Conservation (phyloP, 2,329 filamentous ascomycete species). For the Diaporthe vexans region DNA sequence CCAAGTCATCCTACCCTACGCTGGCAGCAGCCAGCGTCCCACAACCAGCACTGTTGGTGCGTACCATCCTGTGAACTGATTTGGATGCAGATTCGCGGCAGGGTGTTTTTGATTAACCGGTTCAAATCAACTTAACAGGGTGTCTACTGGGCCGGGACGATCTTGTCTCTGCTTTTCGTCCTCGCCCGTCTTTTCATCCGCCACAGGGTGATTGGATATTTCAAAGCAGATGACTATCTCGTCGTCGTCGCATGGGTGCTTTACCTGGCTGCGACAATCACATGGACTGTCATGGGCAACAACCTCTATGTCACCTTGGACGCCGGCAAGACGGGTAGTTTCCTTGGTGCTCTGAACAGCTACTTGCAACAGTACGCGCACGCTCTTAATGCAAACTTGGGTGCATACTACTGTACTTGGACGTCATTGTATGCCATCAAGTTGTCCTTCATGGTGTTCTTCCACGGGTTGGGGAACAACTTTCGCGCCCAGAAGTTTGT, state of each 20-base stretch:
- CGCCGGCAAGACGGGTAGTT: not conserved
- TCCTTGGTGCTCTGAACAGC: not conserved
- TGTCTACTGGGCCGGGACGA: not conserved
- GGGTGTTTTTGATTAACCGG: not conserved
- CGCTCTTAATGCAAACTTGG: not conserved
- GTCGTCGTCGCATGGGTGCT: not conserved
- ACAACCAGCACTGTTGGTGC: not conserved
- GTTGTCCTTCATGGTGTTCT: conserved; percentile 14
- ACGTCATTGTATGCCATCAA: not conserved
- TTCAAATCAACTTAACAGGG: not conserved
- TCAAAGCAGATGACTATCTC: conserved; percentile 9
- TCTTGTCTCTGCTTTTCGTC: not conserved
- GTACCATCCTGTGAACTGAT: not conserved
- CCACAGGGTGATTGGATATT: not conserved
- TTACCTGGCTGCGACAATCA: not conserved
- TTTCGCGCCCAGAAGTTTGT: not conserved
- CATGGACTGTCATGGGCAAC: not conserved
- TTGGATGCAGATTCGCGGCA: not conserved
- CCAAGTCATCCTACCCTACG: not conserved
- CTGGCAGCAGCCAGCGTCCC: conserved; percentile 6
- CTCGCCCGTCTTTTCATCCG: not conserved
- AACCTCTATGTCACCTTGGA: not conserved
- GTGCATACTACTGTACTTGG: conserved; percentile 3
- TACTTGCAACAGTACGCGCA: conserved; percentile 8
- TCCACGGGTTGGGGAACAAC: not conserved